Evolutionary conservation across 768 basidiomycete genomes (phyloP), one percentile per base, ranked within the genome.

Genomic region (Tulasnella sp.): DNA sequence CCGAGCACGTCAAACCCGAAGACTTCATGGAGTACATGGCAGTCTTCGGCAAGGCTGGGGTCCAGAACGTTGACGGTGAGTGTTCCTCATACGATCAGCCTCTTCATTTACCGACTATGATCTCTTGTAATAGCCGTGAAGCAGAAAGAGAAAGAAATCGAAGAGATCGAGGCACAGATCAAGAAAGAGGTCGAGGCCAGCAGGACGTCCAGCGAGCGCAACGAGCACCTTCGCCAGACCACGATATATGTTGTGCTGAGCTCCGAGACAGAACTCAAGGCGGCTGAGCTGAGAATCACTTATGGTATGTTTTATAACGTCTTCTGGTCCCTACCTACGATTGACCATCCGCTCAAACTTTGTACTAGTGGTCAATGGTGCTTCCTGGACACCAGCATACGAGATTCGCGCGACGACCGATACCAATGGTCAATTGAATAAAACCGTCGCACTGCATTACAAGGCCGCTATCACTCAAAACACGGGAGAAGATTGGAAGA

Each of bases 21-120:
- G 41, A 80, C 37, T 77, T 90, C 83, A 84, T 83, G 5, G 78
- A 79, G 3, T 90, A 90, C 83, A 83, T 91, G 76, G 86, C 86
- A 24, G 85, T 82, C 12, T 89, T 89, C 76, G 84, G 89, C 14
- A 84, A 86, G 31, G 86, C 86, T 0, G 87, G 87, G 12, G 84
- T 85, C 48, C 84, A 85, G 81, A 86, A 86, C 77, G 76, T 88
- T 34, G 83, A 84, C 9, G 85, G 85, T 22, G 85, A 86, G 18
- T 87, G 78, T 80, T 83, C 12, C 79, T 84, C 44, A 28, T n/a
- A 31, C 22, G 82, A 46, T 18, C n/a, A 20, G 22, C 37, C 24
- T 74, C 1, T n/a, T 24, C 40, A n/a, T 18, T 75, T 16, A 3
- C 37, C 44, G 24, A 14, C 22, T 31, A 3, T 18, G 4, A 46